Evolutionary conservation across 345 rosid species (phyloP), one percentile per base, ranked within the genome.

Genomic region (Boechera retrofracta): DNA sequence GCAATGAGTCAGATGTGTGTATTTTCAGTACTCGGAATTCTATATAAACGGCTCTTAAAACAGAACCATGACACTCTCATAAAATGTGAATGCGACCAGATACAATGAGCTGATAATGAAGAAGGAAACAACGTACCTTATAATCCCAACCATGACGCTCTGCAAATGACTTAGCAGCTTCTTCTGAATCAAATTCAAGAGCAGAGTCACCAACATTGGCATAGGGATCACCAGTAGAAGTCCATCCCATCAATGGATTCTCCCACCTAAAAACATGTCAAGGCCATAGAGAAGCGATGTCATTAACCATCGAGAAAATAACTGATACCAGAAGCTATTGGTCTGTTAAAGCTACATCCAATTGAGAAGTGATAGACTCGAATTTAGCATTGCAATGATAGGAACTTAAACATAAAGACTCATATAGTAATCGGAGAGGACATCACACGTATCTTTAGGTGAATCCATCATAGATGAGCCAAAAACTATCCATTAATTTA

Each of bases 191-290:
- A 71, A 95, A 95, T 81, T 67, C 6, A 56, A 95, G 86, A 42
- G 79, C 96, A 26, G 98, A 72, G 82, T 95, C 99, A 42, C 99
- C 99, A 15, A 95, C 99, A 88, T 95, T 80, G 21, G 99, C 91
- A 84, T 95, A 95, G 21, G 99, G 98, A n/a, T 95, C 99, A 18
- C 99, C 99, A 6, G 99, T 95, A n/a, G 97, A 95, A 74, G 99
- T 92, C 99, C 99, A 95, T 24, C 98, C 97, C 98, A 95, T 95
- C 92, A 95, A 83, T 15, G 99, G 98, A 79, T 95, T 95, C 86
- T 92, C 99, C 98, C 99, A 95, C 88, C 98, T 95, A 69, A 54
- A 61, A 74, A 32, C 42, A 72, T 3, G 10, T 36, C n/a, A 78
- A 64, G 2, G 28, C 70, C 57, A 36, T n/a, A 29, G 24, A 44